A percentile compares a stretch with the other conserved stretches of the same genome.
Conservation (phyloP, 148 eudicot species). For the Fagopyrum esculentum region DNA sequence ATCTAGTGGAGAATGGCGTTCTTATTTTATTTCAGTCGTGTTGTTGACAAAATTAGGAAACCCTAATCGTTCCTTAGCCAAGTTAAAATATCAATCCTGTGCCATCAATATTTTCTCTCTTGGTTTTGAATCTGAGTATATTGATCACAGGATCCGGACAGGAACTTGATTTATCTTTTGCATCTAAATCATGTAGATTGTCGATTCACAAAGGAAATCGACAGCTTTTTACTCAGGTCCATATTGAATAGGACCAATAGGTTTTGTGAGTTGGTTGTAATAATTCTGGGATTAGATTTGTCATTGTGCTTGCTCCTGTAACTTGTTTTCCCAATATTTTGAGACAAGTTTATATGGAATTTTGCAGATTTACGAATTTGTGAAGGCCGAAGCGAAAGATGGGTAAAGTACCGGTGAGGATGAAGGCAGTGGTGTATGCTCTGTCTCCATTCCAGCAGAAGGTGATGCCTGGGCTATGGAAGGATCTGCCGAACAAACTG, state of each 20-base stretch:
- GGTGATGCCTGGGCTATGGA: constrained; percentile 92
- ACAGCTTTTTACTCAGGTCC: no score
- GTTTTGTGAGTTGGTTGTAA: no score
- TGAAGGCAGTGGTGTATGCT: constrained; percentile 82
- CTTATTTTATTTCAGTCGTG: neutral
- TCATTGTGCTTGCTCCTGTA: neutral
- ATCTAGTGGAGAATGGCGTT: neutral
- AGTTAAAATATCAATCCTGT: neutral
- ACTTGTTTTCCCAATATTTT: neutral
- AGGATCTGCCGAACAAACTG: constrained; percentile 57
- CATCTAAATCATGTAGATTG: no score
- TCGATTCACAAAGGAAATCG: no score
- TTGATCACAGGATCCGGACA: neutral
- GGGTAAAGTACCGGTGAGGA: constrained; percentile 75
- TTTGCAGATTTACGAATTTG: neutral
- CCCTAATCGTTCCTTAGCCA: neutral
- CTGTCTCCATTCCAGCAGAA: constrained; percentile 93
- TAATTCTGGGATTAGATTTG: no score
- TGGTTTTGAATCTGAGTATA: neutral
- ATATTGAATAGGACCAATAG: no score
- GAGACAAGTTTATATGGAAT: neutral
- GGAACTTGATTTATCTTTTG: no score
- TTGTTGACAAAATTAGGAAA: neutral
- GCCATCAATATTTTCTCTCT: neutral
- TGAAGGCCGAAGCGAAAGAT: constrained; percentile 18